A percentile compares a stretch with the other conserved stretches of the same genome.
Evolutionary conservation across 257 asterid species (phyloP).

Genomic region (Salvia miltiorrhiza): DNA sequence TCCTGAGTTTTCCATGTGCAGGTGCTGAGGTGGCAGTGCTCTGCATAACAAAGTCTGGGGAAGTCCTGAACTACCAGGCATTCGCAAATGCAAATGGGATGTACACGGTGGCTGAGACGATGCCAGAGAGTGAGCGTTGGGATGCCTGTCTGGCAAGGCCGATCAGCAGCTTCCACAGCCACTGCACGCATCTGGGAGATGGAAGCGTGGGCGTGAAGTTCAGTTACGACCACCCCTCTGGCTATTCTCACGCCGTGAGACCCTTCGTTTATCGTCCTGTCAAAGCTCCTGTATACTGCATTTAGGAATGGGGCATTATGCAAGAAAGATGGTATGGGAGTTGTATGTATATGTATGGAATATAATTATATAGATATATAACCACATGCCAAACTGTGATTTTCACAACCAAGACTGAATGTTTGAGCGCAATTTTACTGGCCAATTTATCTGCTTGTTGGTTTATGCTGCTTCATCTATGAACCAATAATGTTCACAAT

Average conservation of each 20-base stretch:
- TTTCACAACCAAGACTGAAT: background rate
- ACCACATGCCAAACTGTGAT: background rate
- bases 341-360: background rate
- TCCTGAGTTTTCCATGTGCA: conserved; percentile 16
- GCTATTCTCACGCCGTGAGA: conserved; percentile 63
- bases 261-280: conserved; percentile 78
- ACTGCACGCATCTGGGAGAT: conserved; percentile 60
- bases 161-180: conserved; percentile 78
- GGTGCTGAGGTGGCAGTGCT: conserved; percentile 99
- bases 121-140: conserved; percentile 95
- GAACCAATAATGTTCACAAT: too few species aligned
- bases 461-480: too few species aligned
- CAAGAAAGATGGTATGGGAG: background rate
- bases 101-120: conserved; percentile 87
- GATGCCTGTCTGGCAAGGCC: conserved; percentile 90
- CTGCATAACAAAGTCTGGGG: conserved; percentile 91
- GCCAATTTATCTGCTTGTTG: too few species aligned
- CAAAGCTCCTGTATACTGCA: conserved; percentile 67
- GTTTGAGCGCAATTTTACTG: too few species aligned
- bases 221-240: conserved; percentile 73
- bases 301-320: conserved; percentile 15
- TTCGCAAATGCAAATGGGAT: conserved; percentile 73
- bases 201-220: conserved; percentile 68
- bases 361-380: background rate
- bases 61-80: conserved; percentile 88